Conservation (phyloP, 495 filamentous ascomycete genomes). For the Podospora appendiculata region DNA sequence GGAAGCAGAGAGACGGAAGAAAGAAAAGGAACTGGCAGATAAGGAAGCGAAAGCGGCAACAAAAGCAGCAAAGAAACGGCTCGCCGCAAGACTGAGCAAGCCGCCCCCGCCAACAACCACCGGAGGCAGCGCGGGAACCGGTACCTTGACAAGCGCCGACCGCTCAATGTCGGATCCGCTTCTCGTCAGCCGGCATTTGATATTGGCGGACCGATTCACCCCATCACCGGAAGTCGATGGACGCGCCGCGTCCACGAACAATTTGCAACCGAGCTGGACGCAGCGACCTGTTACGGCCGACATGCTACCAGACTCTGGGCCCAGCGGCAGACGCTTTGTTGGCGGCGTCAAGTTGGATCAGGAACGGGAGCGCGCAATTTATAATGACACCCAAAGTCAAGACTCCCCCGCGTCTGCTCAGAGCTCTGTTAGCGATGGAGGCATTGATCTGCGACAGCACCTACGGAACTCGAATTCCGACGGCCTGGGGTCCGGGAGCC, state of each 20-base stretch:
- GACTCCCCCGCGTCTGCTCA: slow-evolving; percentile 2
- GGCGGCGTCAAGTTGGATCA: slow-evolving; percentile 22
- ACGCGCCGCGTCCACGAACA: slow-evolving; percentile 13
- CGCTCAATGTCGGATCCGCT: slow-evolving; percentile 25
- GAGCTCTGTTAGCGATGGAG: neutral
- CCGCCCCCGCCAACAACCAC: slow-evolving; percentile 14
- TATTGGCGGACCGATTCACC: neutral
- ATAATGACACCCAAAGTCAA: neutral
- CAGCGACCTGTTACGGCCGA: slow-evolving; percentile 17
- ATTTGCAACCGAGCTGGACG: slow-evolving; percentile 11
- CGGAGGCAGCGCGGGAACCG: slow-evolving; percentile 5
- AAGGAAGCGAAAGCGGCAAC: slow-evolving; percentile 28
- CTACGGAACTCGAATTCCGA: slow-evolving; percentile 6
- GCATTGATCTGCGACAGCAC: neutral
- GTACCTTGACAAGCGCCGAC: slow-evolving; percentile 9
- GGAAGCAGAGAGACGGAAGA: slow-evolving; percentile 33
- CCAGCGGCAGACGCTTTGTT: slow-evolving; percentile 13
- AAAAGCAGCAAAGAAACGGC: slow-evolving; percentile 22
- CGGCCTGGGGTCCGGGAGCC: neutral
- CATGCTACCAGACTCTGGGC: neutral
- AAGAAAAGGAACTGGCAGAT: slow-evolving; percentile 32
- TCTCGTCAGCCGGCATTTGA: slow-evolving; percentile 11
- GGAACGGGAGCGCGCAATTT: neutral
- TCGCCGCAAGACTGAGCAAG: slow-evolving; percentile 26
- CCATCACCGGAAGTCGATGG: slow-evolving; percentile 4